These are phyloP conservation scores for Cairneyella variabilis DNA, from an alignment of 495 filamentous ascomycete genomes.

Conservation along the genomic window DNA sequence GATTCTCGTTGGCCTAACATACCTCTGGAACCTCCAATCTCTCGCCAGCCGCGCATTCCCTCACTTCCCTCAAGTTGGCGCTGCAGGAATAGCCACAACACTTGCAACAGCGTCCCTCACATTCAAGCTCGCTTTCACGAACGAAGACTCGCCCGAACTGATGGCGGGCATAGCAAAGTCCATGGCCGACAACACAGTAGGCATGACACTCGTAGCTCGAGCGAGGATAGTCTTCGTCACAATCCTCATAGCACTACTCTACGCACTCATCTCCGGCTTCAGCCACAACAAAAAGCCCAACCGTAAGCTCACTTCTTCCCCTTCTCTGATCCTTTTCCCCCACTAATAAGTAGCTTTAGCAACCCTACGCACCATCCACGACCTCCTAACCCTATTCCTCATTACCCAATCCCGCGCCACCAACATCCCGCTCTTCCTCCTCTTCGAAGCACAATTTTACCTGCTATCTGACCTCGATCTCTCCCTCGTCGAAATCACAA, in stretches of 20 bases:
- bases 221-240: slow-evolving; percentile 51
- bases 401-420: slow-evolving; percentile 80
- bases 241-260: slow-evolving; percentile 39
- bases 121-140: slow-evolving; percentile 81
- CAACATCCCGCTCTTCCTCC: slow-evolving; percentile 78
- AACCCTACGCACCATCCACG: slow-evolving; percentile 50
- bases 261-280: slow-evolving; percentile 29
- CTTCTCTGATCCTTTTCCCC: neutral
- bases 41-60: slow-evolving; percentile 20
- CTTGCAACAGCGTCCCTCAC: slow-evolving; percentile 58
- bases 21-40: slow-evolving; percentile 38
- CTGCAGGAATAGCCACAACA: slow-evolving; percentile 25
- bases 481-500: slow-evolving; percentile 50
- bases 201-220: slow-evolving; percentile 43
- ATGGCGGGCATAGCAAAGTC: slow-evolving; percentile 47
- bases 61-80: slow-evolving; percentile 13
- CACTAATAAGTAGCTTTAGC: slow-evolving; percentile 14
- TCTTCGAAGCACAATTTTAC: slow-evolving; percentile 58
- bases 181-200: slow-evolving; percentile 40
- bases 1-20: slow-evolving; percentile 67
- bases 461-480: slow-evolving; percentile 48
- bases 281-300: slow-evolving; percentile 18
- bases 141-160: slow-evolving; percentile 82
- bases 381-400: slow-evolving; percentile 71
- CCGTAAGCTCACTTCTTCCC: slow-evolving; percentile 22